These are phyloP conservation scores for Delitschia confertaspora DNA, from an alignment of 495 filamentous ascomycete genomes.

Conservation along the genomic window DNA sequence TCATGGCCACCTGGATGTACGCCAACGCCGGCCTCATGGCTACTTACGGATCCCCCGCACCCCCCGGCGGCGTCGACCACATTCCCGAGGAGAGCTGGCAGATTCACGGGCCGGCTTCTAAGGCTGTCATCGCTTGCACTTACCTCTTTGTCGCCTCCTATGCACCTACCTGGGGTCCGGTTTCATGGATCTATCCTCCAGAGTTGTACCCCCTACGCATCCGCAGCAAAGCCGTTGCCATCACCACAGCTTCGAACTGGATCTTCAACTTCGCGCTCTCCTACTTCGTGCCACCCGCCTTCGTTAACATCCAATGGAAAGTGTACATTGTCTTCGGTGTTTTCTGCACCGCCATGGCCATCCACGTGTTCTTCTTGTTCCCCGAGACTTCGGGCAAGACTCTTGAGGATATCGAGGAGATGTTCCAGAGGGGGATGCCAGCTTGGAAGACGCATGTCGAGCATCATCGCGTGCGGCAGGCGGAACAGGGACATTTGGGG, in stretches of 20 bases:
- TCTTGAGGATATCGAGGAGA: constrained; percentile 26
- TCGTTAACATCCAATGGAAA: constrained; percentile 63
- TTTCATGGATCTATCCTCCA: constrained; percentile 66
- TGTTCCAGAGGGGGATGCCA: constrained; percentile 15
- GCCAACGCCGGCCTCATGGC: constrained; percentile 63
- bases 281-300: constrained; percentile 68
- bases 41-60: constrained; percentile 33
- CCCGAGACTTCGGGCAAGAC: constrained; percentile 28
- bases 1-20: constrained; percentile 63
- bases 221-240: constrained; percentile 62
- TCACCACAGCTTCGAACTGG: constrained; percentile 66
- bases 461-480: constrained; percentile 6
- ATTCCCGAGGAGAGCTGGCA: constrained; percentile 26
- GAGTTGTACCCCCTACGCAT: constrained; percentile 67
- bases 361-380: constrained; percentile 26
- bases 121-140: constrained; percentile 36
- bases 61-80: constrained; percentile 24
- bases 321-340: constrained; percentile 28
- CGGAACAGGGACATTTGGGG: constrained; percentile 5
- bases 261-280: constrained; percentile 70
- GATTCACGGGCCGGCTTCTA: constrained; percentile 29
- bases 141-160: constrained; percentile 41
- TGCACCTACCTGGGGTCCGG: constrained; percentile 52
- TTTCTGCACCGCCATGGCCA: constrained; percentile 22
- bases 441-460: constrained; percentile 26